Percentiles rank a stretch among this genome's conserved stretches.
Conservation (phyloP, 2,329 filamentous ascomycete species). For the Madurella fahalii region DNA sequence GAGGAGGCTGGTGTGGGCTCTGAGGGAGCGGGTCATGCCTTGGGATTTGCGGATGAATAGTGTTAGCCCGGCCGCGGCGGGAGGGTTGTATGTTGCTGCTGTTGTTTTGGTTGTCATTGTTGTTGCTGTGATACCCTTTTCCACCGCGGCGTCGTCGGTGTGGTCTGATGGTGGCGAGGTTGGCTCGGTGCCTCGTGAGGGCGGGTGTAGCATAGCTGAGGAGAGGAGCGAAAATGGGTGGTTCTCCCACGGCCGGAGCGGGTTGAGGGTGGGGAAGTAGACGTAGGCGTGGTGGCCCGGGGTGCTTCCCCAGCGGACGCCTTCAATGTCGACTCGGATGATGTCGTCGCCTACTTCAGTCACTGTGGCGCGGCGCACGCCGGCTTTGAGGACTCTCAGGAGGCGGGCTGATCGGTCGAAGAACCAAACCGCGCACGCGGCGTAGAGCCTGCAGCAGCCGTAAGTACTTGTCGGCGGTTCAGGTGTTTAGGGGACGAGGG, state of each 20-base stretch:
- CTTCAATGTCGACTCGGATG: conserved; percentile 41
- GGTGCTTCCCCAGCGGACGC: conserved; percentile 32
- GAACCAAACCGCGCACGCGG: conserved; percentile 40
- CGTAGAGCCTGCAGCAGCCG: conserved; percentile 30
- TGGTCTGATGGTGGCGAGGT: too few relatives aligned
- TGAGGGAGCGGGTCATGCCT: conserved; percentile 35
- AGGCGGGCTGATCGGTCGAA: conserved; percentile 34
- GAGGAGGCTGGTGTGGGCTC: conserved; percentile 25
- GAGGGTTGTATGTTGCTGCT: background rate
- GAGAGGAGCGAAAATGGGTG: conserved; percentile 49
- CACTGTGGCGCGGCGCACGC: conserved; percentile 36
- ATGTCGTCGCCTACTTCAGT: conserved; percentile 32
- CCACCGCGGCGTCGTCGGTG: too few relatives aligned
- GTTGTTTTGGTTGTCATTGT: too few relatives aligned
- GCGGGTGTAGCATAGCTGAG: conserved; percentile 16
- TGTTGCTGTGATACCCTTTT: too few relatives aligned
- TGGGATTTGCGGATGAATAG: conserved; percentile 34
- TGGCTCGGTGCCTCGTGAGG: too few relatives aligned
- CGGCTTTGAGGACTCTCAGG: conserved; percentile 35
- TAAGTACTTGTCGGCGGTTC: too few relatives aligned
- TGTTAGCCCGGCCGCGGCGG: conserved; percentile 28
- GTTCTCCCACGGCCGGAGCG: conserved; percentile 45
- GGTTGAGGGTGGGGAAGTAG: conserved; percentile 46
- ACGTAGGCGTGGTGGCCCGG: conserved; percentile 40
- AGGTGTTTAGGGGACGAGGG: background rate